Evolutionary conservation across 1,139 yeast genomes (phyloP), one percentile per base, ranked within the genome.

Genomic region (Entelexis sorbosivorans): DNA sequence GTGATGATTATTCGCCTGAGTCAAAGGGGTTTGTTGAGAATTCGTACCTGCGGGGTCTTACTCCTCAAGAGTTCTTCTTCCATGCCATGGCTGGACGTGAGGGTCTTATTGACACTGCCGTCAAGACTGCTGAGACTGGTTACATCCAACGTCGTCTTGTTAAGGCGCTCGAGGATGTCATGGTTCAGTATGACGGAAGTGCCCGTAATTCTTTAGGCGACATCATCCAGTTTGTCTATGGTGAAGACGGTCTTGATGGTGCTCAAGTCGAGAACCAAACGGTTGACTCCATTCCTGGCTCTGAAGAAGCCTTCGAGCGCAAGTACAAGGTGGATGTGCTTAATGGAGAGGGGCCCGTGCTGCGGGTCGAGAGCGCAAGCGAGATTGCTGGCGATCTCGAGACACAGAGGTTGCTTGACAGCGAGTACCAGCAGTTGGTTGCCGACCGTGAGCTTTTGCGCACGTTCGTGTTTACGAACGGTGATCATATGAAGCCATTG

Each of bases 81-180:
- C 99, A 93, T 68, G 98, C 98, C 51, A 93, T 93, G 98, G 98
- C 98, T 63, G 99, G 99, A 77, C 87, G 99, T 77, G 99, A 91
- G 74, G 99, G 99, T 79, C 78, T 91, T 67, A 91, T 91, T 69
- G 99, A 91, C 78, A 91, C 99, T 54, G 97, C 97, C 16, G 97
- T 89, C 48, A 89, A 89, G 69, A 91, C 98, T 39, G 98, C 99
- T 2, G 98, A 91, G 72, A 91, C 99, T 33, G 99, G 99, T 72
- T 91, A 91, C 70, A 93, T 91, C 66, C 98, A 93, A 73, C 91
- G 99, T 75, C 93, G 99, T 77, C 75, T 93, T 68, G 95, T 93
- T 48, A 93, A 93, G 68, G 98, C 99, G 11, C 74, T 93, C 68
- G 99, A 93, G 69, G 99, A 93, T 73, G 89, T 93, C 58, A 89